Conservation (phyloP, 352 stramenopile genomes). For the Pythium dissotocum region DNA sequence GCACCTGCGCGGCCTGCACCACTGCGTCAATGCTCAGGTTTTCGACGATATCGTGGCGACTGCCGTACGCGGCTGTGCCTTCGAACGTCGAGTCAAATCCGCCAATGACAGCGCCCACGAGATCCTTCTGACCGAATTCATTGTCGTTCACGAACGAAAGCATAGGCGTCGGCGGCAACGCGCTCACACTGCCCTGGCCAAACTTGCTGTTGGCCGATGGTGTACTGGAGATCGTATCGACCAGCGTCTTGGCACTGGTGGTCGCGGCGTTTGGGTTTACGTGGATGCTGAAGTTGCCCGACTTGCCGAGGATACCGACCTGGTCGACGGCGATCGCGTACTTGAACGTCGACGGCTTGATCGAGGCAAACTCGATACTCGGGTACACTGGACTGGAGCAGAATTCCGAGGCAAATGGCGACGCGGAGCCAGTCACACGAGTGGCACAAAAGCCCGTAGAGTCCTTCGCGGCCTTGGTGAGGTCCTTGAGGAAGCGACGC, state of each 20-base stretch:
- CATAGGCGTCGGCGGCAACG: slow-evolving; percentile 66
- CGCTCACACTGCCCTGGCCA: slow-evolving; percentile 32
- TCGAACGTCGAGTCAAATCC: slow-evolving; percentile 67
- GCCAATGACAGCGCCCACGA: slow-evolving; percentile 66
- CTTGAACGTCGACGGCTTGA: slow-evolving; percentile 60
- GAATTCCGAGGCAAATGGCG: slow-evolving; percentile 57
- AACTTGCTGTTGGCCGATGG: slow-evolving; percentile 50
- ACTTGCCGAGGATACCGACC: slow-evolving; percentile 54
- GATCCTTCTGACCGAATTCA: slow-evolving; percentile 60
- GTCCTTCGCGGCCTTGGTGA: slow-evolving; percentile 55
- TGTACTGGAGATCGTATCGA: slow-evolving; percentile 48
- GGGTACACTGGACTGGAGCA: slow-evolving; percentile 73
- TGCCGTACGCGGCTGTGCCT: slow-evolving; percentile 54
- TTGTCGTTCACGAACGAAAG: slow-evolving; percentile 73
- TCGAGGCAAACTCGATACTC: slow-evolving; percentile 55
- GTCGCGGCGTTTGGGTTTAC: slow-evolving; percentile 54
- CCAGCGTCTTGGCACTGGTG: slow-evolving; percentile 40
- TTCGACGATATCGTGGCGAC: slow-evolving; percentile 60
- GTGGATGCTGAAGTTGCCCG: slow-evolving; percentile 67
- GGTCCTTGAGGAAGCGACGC: slow-evolving; percentile 69
- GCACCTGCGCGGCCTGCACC: slow-evolving; percentile 60
- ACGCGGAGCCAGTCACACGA: slow-evolving; percentile 46
- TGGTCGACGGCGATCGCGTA: slow-evolving; percentile 82
- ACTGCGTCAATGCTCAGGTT: slow-evolving; percentile 54
- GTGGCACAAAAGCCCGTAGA: slow-evolving; percentile 45